Evolutionary conservation across 2,329 filamentous ascomycete genomes (phyloP), one percentile per base, ranked within the genome.

Genomic region (Fusarium secorum): DNA sequence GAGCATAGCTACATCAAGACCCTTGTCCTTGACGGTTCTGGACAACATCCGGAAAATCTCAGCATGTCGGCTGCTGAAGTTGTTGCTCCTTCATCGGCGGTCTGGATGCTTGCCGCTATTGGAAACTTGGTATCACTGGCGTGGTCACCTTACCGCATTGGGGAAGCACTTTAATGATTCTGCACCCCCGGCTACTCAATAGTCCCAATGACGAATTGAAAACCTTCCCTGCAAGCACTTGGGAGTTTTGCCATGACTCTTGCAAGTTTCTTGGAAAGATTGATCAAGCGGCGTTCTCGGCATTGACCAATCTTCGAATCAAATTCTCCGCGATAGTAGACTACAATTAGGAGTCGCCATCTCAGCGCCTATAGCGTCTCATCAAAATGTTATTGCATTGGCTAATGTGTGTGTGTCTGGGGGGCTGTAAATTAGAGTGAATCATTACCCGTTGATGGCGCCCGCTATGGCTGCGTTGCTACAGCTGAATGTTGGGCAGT

Each of bases 91-190:
- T 53, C 49, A 46, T 64, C 30, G 45, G 70, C 49, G 60, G 69
- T 66, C 70, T 72, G 61, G 57, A 66, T 66, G 60, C 57, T 70
- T 70, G 65, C 69, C 65, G 54, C 69, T 72, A 70, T 64, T 70
- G 66, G 57, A 65, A 72, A 63, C 36, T 48, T 66, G 48, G 66
- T 26, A 35, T 60, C 22, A 30, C 51, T 64, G 32, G 54, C 24
- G 32, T 39, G 15, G 11, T 39, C 49, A 35, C 69, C 69, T 70
- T 72, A 49, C 69, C 69, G 30, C 6, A 67, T 72, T 48, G 38
- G 57, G 57, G 70, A 33, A 58, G 24, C 24, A 63, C 65, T 70
- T 72, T 63, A 72, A 70, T 72, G 57, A 72, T 56, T 38, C 63
- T 42, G 69, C 53, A 59, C 57, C 55, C 49, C 60, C 68, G 45